phyloP scores from a whole-genome alignment of 208 protist species.

The Crithidia expoeki region DNA sequence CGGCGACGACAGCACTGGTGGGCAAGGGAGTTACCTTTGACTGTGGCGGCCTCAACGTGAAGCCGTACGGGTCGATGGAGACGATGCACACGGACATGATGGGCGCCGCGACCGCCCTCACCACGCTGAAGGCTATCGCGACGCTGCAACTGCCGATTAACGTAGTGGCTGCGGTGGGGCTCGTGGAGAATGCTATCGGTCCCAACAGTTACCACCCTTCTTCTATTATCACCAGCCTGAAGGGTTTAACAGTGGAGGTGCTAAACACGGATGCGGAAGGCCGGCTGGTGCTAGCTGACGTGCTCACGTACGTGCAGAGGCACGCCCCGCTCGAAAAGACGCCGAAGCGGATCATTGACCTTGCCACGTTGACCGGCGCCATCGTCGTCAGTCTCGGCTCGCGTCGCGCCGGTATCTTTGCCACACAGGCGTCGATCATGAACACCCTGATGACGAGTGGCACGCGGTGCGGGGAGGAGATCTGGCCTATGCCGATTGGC shows the following conservation, averaged over 20 bases:
- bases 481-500: constrained; percentile 90
- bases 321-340: constrained; percentile 65
- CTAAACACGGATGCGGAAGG: constrained; percentile 94
- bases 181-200: constrained; percentile 91
- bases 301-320: constrained; percentile 85
- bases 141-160: constrained; percentile 74
- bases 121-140: constrained; percentile 72
- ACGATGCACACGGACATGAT: constrained; percentile 95
- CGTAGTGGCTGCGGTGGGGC: constrained; percentile 73
- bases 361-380: constrained; percentile 93
- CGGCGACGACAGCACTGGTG: constrained; percentile 62
- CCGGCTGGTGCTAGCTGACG: constrained; percentile 89
- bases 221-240: constrained; percentile 80
- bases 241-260: constrained; percentile 87
- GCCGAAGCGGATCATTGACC: constrained; percentile 77
- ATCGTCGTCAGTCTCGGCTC: constrained; percentile 78
- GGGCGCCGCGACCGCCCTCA: constrained; percentile 85
- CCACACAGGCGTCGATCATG: constrained; percentile 42
- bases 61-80: constrained; percentile 90
- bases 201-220: constrained; percentile 80
- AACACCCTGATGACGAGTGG: constrained; percentile 61
- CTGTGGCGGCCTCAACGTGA: constrained; percentile 90
- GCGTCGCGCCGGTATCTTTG: constrained; percentile 80
- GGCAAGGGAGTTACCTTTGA: constrained; percentile 94
- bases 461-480: constrained; percentile 62